phyloP scores from a whole-genome alignment of 1,284 basidiomycete genomes.

The Coriolopsis trogii region DNA sequence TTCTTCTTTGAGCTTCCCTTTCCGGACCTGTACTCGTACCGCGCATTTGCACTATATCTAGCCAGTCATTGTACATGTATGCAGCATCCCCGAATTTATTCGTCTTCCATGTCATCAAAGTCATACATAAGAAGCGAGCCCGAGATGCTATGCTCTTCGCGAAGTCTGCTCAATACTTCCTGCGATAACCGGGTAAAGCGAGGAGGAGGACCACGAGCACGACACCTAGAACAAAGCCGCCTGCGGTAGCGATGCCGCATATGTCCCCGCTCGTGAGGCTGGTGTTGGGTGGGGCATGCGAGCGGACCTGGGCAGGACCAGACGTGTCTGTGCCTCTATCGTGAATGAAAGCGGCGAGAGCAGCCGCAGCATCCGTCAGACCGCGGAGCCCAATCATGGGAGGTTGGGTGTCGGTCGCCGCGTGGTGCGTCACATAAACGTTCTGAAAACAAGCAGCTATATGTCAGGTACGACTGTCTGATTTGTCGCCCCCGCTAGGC shows the following conservation, averaged over 20 bases:
- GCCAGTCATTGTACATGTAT: slow-evolving; percentile 10
- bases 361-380: slow-evolving; percentile 44
- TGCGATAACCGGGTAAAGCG: slow-evolving; percentile 9
- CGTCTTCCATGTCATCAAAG: slow-evolving; percentile 1
- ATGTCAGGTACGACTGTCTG: slow-evolving; percentile 10
- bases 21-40: slow-evolving; percentile 8
- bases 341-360: slow-evolving; percentile 44
- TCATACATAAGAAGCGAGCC: too few species aligned
- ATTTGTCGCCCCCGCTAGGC: too few species aligned
- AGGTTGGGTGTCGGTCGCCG: slow-evolving; percentile 41
- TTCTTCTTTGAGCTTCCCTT: slow-evolving; percentile 5
- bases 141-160: background rate
- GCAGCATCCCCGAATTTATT: slow-evolving; percentile 7
- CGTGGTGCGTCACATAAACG: slow-evolving; percentile 54
- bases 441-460: slow-evolving; percentile 40
- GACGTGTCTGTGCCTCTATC: slow-evolving; percentile 48
- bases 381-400: slow-evolving; percentile 52
- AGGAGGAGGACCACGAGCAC: slow-evolving; percentile 28
- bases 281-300: slow-evolving; percentile 15
- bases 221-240: slow-evolving; percentile 36
- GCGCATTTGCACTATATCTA: slow-evolving; percentile 5
- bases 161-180: slow-evolving; percentile 15
- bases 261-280: slow-evolving; percentile 28
- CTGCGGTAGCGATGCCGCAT: slow-evolving; percentile 32
- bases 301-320: slow-evolving; percentile 29